Conservation (phyloP, 2,329 filamentous ascomycete species). For the Pseudogymnoascus sp. region DNA sequence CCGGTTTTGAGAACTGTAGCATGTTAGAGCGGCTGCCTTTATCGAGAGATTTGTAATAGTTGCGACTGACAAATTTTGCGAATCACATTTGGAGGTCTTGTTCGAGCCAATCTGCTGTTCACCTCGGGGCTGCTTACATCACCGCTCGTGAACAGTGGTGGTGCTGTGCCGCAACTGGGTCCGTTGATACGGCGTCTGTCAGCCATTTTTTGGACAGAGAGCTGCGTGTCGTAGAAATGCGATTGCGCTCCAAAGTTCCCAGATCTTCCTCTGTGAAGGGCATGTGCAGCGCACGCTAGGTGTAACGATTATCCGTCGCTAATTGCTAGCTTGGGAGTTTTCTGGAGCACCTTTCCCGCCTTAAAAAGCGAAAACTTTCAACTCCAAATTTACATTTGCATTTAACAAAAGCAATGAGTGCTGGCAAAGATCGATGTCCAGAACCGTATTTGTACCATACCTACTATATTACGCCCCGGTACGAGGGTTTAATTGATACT, state of each 20-base stretch:
- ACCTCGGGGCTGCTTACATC: constrained; percentile 36
- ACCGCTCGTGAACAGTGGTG: constrained; percentile 58
- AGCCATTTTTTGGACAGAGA: constrained; percentile 43
- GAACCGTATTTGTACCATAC: not conserved
- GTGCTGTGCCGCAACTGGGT: constrained; percentile 64
- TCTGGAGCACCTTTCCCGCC: not conserved
- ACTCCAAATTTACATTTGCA: not conserved
- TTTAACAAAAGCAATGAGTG: not conserved
- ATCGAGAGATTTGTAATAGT: not conserved
- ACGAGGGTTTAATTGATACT: not conserved
- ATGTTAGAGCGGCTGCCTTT: constrained; percentile 15
- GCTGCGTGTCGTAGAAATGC: not conserved
- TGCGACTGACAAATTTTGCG: constrained; percentile 71
- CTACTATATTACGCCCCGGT: not conserved
- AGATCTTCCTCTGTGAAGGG: constrained; percentile 1
- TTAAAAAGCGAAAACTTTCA: constrained; percentile 10
- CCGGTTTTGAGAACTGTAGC: constrained; percentile 77
- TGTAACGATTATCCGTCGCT: constrained; percentile 3
- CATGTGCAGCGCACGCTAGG: not conserved
- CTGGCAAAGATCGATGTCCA: not conserved
- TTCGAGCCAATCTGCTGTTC: constrained; percentile 42
- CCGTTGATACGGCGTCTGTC: constrained; percentile 89
- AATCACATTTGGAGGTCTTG: constrained; percentile 59
- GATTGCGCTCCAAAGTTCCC: constrained; percentile 5
- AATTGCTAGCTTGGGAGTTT: constrained; percentile 10